Evolutionary conservation across 2,329 filamentous ascomycete genomes (phyloP).

Genomic region (Rhynchosporium graminicola): DNA sequence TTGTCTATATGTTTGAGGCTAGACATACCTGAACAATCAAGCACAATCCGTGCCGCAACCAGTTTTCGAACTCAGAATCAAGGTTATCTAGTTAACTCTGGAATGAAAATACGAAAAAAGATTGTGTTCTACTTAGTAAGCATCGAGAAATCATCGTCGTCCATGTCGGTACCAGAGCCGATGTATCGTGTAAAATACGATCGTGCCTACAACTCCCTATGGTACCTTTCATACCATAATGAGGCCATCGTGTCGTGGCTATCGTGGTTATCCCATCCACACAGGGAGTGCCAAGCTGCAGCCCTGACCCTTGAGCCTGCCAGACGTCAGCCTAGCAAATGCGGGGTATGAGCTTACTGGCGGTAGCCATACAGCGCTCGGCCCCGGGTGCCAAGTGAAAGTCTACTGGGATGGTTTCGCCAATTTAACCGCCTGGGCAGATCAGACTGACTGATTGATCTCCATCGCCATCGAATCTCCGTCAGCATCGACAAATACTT

Average conservation of each 20-base stretch:
- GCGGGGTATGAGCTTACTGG: conserved; percentile 7
- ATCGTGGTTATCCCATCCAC: neutral
- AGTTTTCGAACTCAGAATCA: no score
- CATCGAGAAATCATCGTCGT: no score
- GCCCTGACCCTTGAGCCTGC: neutral
- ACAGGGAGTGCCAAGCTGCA: neutral
- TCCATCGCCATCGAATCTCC: conserved; percentile 20
- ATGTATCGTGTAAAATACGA: neutral
- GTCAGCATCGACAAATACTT: conserved; percentile 19
- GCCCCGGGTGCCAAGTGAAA: conserved; percentile 2
- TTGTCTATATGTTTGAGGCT: no score
- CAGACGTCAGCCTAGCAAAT: conserved; percentile 13
- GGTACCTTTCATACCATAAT: neutral
- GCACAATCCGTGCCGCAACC: no score
- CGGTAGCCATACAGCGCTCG: neutral
- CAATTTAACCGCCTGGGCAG: conserved; percentile 18
- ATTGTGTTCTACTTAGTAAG: no score
- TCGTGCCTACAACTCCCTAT: no score
- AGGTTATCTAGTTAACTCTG: no score
- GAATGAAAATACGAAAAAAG: no score
- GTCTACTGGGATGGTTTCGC: conserved; percentile 14
- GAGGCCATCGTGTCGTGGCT: conserved; percentile 4
- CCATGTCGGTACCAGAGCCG: neutral
- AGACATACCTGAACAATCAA: no score
- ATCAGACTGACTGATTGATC: conserved; percentile 8